phyloP scores from a whole-genome alignment of 345 rosid genomes.

The Murraya paniculata region DNA sequence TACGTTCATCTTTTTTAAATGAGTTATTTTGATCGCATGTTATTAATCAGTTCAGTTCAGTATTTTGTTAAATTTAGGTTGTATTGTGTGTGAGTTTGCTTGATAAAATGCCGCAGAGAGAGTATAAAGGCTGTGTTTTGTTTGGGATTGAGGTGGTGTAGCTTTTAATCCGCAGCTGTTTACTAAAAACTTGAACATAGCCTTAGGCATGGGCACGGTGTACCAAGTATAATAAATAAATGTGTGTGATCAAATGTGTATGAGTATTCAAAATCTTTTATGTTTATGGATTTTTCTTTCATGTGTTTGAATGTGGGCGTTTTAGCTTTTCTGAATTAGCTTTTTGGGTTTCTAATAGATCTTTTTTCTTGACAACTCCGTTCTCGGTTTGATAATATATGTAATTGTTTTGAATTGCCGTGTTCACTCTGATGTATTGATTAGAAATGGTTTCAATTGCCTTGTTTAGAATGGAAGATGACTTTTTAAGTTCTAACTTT shows the following conservation, averaged over 20 bases:
- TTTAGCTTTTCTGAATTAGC: neutral
- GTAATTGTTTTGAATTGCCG: neutral
- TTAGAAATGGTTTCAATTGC: neutral
- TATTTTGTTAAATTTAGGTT: neutral
- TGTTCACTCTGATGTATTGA: neutral
- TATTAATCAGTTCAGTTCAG: neutral
- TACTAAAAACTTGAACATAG: neutral
- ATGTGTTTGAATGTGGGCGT: neutral
- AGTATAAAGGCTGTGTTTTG: neutral
- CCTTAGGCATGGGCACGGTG: neutral
- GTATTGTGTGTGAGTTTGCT: neutral
- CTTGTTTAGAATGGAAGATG: neutral
- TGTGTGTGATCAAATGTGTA: neutral
- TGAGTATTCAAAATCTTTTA: neutral
- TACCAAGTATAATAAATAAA: neutral
- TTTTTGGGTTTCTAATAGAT: neutral
- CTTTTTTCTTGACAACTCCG: too few relatives aligned
- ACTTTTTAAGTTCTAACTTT: neutral
- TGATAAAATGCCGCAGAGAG: slow-evolving; percentile 1
- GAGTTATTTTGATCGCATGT: neutral
- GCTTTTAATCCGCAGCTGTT: neutral
- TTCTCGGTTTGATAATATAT: neutral
- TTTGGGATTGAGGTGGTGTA: neutral
- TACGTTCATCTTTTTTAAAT: neutral
- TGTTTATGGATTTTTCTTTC: neutral